phyloP scores from a whole-genome alignment of 2,329 filamentous ascomycete species.

The Fusarium cyanostomum region DNA sequence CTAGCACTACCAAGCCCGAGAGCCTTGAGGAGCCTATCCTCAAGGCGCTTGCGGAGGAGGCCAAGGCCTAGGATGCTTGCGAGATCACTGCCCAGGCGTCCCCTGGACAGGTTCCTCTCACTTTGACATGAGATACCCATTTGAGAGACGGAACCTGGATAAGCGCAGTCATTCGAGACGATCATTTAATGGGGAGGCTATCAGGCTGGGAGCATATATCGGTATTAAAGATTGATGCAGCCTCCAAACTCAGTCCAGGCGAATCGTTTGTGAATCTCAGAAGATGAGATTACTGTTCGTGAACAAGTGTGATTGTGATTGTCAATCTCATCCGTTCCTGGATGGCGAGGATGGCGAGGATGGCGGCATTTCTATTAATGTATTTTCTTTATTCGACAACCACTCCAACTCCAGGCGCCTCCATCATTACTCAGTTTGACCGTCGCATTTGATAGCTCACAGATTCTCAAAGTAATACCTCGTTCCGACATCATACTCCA shows the following conservation, averaged over 20 bases:
- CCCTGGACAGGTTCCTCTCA: background rate
- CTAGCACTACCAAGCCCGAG: constrained; percentile 88
- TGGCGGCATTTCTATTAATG: too few relatives aligned
- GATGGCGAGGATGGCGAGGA: too few relatives aligned
- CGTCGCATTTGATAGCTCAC: constrained; percentile 1
- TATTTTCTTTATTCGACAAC: too few relatives aligned
- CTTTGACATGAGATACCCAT: constrained; percentile 35
- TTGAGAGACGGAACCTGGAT: constrained; percentile 5
- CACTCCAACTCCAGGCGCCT: too few relatives aligned
- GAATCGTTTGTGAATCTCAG: too few relatives aligned
- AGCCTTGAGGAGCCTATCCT: constrained; percentile 77
- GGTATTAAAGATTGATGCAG: constrained; percentile 4
- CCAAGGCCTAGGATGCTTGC: constrained; percentile 15
- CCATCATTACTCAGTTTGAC: background rate
- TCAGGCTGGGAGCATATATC: constrained; percentile 10
- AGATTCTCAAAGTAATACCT: constrained; percentile 53
- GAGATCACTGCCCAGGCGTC: background rate
- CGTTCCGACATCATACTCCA: constrained; percentile 56
- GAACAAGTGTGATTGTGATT: too few relatives aligned
- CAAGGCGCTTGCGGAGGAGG: constrained; percentile 66
- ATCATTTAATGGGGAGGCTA: constrained; percentile 13
- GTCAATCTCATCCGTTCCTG: too few relatives aligned
- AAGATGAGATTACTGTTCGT: too few relatives aligned
- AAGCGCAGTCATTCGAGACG: background rate
- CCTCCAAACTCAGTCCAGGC: too few relatives aligned